A percentile compares a stretch with the other conserved stretches of the same genome.
phyloP scores from a whole-genome alignment of 768 basidiomycete genomes.

The Boletus reticuloceps region DNA sequence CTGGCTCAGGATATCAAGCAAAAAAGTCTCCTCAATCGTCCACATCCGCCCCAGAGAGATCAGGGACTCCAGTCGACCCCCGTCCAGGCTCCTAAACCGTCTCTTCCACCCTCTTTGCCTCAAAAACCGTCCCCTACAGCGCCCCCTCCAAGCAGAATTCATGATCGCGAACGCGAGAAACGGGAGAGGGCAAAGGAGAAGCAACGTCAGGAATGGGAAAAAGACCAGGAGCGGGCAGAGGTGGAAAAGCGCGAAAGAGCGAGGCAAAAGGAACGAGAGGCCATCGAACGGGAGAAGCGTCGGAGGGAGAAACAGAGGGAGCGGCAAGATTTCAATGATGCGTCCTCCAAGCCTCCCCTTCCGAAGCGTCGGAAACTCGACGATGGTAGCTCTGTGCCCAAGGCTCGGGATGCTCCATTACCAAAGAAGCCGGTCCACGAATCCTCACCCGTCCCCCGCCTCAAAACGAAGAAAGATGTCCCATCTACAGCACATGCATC shows the following conservation, averaged over 20 bases:
- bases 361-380: slow-evolving; percentile 47
- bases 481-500: slow-evolving; percentile 25
- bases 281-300: slow-evolving; percentile 24
- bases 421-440: slow-evolving; percentile 39
- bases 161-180: slow-evolving; percentile 26
- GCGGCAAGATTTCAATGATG: slow-evolving; percentile 31
- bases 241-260: slow-evolving; percentile 21
- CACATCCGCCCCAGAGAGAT: slow-evolving; percentile 19
- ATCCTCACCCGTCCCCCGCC: slow-evolving; percentile 16
- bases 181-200: slow-evolving; percentile 22
- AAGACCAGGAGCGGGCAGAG: slow-evolving; percentile 16
- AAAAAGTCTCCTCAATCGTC: slow-evolving; percentile 32
- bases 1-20: slow-evolving; percentile 49
- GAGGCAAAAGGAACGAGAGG: slow-evolving; percentile 21
- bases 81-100: slow-evolving; percentile 26
- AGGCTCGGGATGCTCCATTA: slow-evolving; percentile 25
- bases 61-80: slow-evolving; percentile 25
- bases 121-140: slow-evolving; percentile 32
- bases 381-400: slow-evolving; percentile 22
- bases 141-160: slow-evolving; percentile 24
- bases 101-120: slow-evolving; percentile 32
- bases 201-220: slow-evolving; percentile 23
- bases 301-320: slow-evolving; percentile 21
- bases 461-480: slow-evolving; percentile 38
- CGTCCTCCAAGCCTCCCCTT: slow-evolving; percentile 9